Conservation (phyloP, 2,329 filamentous ascomycete genomes). For the Tolypocladium capitatum region DNA sequence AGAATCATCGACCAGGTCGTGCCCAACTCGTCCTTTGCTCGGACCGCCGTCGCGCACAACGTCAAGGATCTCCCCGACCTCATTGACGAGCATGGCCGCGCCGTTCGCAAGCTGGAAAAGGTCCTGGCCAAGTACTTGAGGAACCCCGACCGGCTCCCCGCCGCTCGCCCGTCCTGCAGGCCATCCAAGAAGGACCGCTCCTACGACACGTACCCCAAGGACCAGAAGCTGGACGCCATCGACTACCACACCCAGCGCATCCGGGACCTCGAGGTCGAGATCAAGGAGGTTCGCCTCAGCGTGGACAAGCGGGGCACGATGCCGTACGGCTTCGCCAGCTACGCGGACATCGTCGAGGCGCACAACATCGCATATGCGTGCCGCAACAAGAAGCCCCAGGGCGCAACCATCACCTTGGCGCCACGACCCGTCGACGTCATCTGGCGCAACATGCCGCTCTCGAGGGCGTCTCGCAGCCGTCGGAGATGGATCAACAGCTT, state of each 20-base stretch:
- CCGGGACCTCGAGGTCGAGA: conserved; percentile 65
- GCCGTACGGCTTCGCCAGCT: conserved; percentile 90
- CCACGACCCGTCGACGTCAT: conserved; percentile 86
- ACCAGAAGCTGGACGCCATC: conserved; percentile 81
- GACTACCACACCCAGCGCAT: conserved; percentile 84
- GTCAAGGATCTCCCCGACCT: conserved; percentile 79
- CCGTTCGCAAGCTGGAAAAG: conserved; percentile 70
- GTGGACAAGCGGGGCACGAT: conserved; percentile 82
- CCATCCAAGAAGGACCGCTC: conserved; percentile 69
- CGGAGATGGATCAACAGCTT: conserved; percentile 67
- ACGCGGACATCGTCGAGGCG: conserved; percentile 74
- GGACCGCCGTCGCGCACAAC: conserved; percentile 76
- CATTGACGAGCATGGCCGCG: conserved; percentile 69
- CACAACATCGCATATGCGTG: conserved; percentile 76
- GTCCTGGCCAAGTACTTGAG: conserved; percentile 83
- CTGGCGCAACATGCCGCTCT: conserved; percentile 82
- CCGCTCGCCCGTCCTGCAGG: conserved; percentile 63
- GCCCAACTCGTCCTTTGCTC: conserved; percentile 64
- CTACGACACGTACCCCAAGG: conserved; percentile 47
- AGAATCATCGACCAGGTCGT: conserved; percentile 70
- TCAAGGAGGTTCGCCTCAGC: conserved; percentile 67
- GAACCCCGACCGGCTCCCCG: conserved; percentile 67
- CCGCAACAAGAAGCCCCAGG: conserved; percentile 67
- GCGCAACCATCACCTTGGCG: conserved; percentile 64
- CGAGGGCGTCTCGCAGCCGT: conserved; percentile 53